Conservation (phyloP, 257 asterid species). For the Striga asiatica region DNA sequence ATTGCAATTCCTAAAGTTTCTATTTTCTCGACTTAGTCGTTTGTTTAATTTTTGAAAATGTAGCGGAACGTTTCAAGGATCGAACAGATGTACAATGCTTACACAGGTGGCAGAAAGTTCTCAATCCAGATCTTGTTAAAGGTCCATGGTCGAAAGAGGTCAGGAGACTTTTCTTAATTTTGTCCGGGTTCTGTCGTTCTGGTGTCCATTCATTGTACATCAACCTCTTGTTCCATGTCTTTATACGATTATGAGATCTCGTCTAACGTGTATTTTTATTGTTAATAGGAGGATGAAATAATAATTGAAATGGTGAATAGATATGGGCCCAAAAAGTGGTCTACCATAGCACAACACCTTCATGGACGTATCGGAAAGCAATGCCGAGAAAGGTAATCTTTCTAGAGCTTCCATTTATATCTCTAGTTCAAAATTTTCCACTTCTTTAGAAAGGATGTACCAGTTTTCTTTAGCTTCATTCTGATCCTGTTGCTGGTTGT, state of each 20-base stretch:
- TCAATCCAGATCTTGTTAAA: constrained; percentile 70
- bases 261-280: too few species aligned
- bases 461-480: too few species aligned
- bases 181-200: neutral
- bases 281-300: constrained; percentile 60
- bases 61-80: constrained; percentile 65
- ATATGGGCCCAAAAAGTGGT: constrained; percentile 62
- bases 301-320: constrained; percentile 49
- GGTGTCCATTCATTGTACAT: neutral
- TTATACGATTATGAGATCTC: too few species aligned
- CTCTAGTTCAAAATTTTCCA: too few species aligned
- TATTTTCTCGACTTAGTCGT: too few species aligned
- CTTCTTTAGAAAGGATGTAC: too few species aligned
- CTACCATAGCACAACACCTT: constrained; percentile 46
- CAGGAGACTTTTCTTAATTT: neutral
- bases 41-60: too few species aligned
- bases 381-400: constrained; percentile 70
- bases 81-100: constrained; percentile 78
- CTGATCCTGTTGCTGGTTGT: too few species aligned
- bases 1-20: too few species aligned
- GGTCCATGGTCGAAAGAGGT: constrained; percentile 90
- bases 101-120: constrained; percentile 90
- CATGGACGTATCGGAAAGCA: constrained; percentile 93
- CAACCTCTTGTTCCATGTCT: neutral
- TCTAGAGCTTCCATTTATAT: too few species aligned